Conservation (phyloP, 768 basidiomycete species). For the Mycena kentingensis region DNA sequence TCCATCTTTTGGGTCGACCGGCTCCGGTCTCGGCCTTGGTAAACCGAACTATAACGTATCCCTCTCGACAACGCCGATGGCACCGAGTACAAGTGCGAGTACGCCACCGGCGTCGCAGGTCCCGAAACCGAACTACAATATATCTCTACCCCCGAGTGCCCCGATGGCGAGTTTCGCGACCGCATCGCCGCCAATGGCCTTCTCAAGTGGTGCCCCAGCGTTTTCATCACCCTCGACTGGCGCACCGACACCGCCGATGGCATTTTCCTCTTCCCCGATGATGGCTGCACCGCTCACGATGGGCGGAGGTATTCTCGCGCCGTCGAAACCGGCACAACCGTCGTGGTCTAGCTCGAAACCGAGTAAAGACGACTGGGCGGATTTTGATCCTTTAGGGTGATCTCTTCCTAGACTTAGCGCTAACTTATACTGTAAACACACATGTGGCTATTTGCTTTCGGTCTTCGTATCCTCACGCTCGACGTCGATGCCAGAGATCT, state of each 20-base stretch:
- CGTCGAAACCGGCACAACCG: conserved; percentile 61
- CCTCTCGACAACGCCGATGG: conserved; percentile 17
- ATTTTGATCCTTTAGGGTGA: conserved; percentile 77
- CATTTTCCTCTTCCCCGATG: conserved; percentile 20
- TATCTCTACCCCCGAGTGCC: conserved; percentile 39
- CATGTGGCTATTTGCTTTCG: too few relatives aligned
- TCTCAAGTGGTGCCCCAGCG: conserved; percentile 23
- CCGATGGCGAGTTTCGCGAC: conserved; percentile 8
- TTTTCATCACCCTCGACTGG: conserved; percentile 13
- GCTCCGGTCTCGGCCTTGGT: conserved; percentile 10
- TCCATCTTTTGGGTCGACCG: conserved; percentile 11
- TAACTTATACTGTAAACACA: conserved; percentile 15
- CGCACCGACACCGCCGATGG: conserved; percentile 35
- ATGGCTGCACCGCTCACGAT: conserved; percentile 35
- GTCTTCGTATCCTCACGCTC: conserved; percentile 36
- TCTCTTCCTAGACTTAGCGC: background rate
- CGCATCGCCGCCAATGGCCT: conserved; percentile 24
- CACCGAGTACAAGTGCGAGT: conserved; percentile 7
- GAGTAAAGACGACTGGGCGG: conserved; percentile 73
- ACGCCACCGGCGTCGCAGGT: conserved; percentile 19
- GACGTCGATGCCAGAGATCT: conserved; percentile 46
- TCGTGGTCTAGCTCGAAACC: conserved; percentile 51
- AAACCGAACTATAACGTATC: conserved; percentile 36
- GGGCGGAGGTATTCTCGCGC: conserved; percentile 54
- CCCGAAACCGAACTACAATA: conserved; percentile 60